These are phyloP conservation scores for Usnea hakonensis DNA, from an alignment of 495 filamentous ascomycete species.

Conservation along the genomic window DNA sequence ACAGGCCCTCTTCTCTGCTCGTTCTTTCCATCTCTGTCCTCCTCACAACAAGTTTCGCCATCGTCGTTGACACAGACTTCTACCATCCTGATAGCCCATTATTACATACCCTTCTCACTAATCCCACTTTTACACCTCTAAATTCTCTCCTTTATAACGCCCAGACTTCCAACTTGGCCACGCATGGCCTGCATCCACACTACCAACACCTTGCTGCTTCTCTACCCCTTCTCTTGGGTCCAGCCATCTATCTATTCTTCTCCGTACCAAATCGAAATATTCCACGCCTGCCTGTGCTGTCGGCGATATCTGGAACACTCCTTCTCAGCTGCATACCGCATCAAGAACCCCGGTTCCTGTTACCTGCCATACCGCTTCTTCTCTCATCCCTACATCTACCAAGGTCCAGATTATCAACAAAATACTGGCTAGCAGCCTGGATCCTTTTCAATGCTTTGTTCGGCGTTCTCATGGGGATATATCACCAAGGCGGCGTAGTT, in stretches of 20 bases:
- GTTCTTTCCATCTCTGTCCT: conserved; percentile 52
- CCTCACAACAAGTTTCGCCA: conserved; percentile 59
- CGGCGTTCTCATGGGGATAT: conserved; percentile 80
- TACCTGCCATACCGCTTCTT: conserved; percentile 82
- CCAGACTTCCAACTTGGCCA: conserved; percentile 64
- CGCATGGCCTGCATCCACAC: conserved; percentile 85
- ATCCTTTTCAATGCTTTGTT: conserved; percentile 72
- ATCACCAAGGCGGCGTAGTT: conserved; percentile 89
- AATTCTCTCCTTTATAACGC: conserved; percentile 92
- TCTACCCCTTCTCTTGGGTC: conserved; percentile 84
- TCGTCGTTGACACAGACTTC: conserved; percentile 75
- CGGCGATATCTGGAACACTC: conserved; percentile 71
- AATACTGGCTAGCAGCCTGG: conserved; percentile 62
- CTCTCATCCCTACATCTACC: conserved; percentile 73
- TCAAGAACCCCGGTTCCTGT: conserved; percentile 90
- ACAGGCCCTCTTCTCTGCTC: conserved; percentile 61
- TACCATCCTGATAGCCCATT: conserved; percentile 50
- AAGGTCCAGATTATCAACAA: conserved; percentile 37
- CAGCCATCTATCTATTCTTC: conserved; percentile 62
- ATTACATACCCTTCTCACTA: conserved; percentile 39
- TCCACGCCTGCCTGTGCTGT: conserved; percentile 52
- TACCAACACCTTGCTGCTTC: conserved; percentile 86
- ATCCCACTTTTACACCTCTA: conserved; percentile 75
- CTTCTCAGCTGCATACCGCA: conserved; percentile 81
- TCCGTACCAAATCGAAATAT: conserved; percentile 46